Base-by-base conservation (phyloP, 495 filamentous ascomycete genomes). In the Talaromyces proteolyticus region DNA sequence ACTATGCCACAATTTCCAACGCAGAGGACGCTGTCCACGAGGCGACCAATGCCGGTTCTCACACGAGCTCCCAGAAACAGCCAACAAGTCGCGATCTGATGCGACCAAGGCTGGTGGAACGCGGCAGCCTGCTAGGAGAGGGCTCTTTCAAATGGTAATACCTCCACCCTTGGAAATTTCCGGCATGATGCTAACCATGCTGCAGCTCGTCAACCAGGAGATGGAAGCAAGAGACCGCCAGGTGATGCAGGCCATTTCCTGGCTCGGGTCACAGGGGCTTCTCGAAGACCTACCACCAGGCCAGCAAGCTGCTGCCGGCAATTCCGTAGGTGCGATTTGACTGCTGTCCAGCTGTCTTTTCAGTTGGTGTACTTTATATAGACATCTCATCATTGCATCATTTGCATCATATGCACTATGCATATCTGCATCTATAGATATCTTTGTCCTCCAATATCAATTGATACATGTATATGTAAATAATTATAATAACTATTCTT, bases 131-230 rank as follows among this genome's bases (percentile, higher is more conserved):
- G 34, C 23, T 6, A 34, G 64, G 39, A 76, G 74, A 57, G 69
- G 76, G 40, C 63, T 80, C 22, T 69, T 74, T 41, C 74, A 78
- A 50, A 65, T 73, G 49, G 77, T 80, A n/a, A n/a, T n/a, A n/a
- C n/a, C n/a, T n/a, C n/a, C n/a, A n/a, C n/a, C n/a, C n/a, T n/a
- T n/a, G n/a, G n/a, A n/a, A n/a, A n/a, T n/a, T n/a, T n/a, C n/a
- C n/a, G n/a, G n/a, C n/a, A n/a, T n/a, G 23, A n/a, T 20, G 42
- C 56, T 60, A 45, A 59, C 41, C 12, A 25, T 51, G 14, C 34
- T n/a, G 12, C 49, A 77, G 74, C 62, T 78, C 39, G 57, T 76
- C 40, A 71, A 71, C 34, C 74, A 65, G 29, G 70, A 77, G 51
- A 69, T 69, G 49, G 61, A 68, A 44, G 68, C 71, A 34, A 69